Evolutionary conservation across 805 yeast species (phyloP), one percentile per base, ranked within the genome.

Genomic region (Myxozyma vanderwaltii): DNA sequence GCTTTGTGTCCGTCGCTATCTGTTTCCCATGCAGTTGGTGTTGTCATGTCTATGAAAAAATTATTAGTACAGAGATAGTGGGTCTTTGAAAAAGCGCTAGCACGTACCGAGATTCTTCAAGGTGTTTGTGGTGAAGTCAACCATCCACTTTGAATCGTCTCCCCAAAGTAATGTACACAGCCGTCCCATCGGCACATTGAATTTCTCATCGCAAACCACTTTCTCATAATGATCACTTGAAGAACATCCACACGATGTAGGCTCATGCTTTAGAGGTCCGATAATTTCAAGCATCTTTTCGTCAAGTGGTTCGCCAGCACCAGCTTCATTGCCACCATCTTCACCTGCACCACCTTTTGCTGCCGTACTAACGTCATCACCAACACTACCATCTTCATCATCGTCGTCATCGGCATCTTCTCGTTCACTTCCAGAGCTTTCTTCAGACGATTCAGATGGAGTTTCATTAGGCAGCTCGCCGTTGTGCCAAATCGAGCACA

Each of bases 141-240:
- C 55, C 55, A 76, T 71, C 72, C 83, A 79, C 2, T 71, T 66
- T 39, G 78, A 80, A 50, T 82, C 79, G 4, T 78, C 75, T 26
- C 96, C 96, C 73, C 86, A 92, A 49, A 91, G 65, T 7, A 91
- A 67, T 56, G 82, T 82, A 68, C 79, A 89, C 0, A 90, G 80
- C 0, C 86, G 77, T 0, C 97, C 97, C 3, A 92, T 75, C 0
- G 98, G 94, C 0, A 88, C 91, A 15, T 78, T 74, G 12, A 80
- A 76, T 19, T 79, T 77, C 3, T 70, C 68, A 1, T 74, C 77
- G 23, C 57, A 51, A 4, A 58, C 52, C 13, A 58, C 51, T 33
- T 63, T 63, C 35, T 63, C 66, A 19, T 56, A 63, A 1, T 80
- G 79, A 31, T 65, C 67, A 4, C 33, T 51, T 12, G 54, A 49